These are phyloP conservation scores for Talaromyces sp. DNA, from an alignment of 2,329 filamentous ascomycete species.

Conservation along the genomic window DNA sequence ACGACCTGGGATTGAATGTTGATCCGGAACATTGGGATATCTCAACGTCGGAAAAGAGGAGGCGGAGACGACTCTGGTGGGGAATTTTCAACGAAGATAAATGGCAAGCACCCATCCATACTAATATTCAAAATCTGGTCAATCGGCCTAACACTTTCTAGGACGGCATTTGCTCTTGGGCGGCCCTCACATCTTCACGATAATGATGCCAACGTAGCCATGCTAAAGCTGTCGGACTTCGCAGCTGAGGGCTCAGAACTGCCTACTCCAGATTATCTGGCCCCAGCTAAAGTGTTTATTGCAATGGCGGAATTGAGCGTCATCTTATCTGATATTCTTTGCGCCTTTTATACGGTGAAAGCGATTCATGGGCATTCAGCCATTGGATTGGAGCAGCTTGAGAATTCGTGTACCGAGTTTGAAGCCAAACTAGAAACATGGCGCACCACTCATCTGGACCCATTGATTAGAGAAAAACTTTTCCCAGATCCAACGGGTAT, in stretches of 20 bases:
- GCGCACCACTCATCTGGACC: constrained; percentile 1
- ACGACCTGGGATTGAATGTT: not conserved
- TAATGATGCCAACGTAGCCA: not conserved
- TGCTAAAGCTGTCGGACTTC: not conserved
- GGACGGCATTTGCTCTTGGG: not conserved
- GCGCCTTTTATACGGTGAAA: not conserved
- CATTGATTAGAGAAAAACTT: not conserved
- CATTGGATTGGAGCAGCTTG: not conserved
- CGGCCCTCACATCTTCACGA: not conserved
- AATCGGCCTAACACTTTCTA: not conserved
- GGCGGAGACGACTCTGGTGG: not conserved
- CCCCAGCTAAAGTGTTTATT: constrained; percentile 1
- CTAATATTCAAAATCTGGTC: not conserved
- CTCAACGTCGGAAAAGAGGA: not conserved
- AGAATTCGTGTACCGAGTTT: not conserved
- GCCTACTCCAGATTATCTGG: not conserved
- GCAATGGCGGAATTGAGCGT: constrained; percentile 1
- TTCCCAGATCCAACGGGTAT: not conserved
- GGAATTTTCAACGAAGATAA: not conserved
- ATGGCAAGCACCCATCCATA: not conserved
- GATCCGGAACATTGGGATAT: constrained; percentile 1
- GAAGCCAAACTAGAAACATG: not conserved
- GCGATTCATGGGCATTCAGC: not conserved
- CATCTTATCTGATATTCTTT: constrained; percentile 1
- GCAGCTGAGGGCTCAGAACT: not conserved